Base-by-base conservation (phyloP, 768 basidiomycete genomes). In the Tylopilus cervinicoccineus region DNA sequence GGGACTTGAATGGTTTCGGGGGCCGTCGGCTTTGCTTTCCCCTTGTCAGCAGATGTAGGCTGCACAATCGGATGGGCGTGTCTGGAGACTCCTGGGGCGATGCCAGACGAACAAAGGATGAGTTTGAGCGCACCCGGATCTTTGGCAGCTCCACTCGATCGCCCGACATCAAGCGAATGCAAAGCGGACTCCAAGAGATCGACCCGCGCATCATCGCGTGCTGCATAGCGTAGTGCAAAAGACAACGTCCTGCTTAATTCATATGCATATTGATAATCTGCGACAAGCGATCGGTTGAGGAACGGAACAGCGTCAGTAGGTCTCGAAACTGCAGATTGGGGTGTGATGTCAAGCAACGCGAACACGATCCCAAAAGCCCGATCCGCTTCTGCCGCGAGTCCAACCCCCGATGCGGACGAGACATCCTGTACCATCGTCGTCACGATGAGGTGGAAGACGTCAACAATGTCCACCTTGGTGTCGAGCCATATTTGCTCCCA, bases 401-500 rank as follows among this genome's bases (percentile, higher is more conserved):
- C 63, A 6, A 67, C 45, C 0, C 76, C 80, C 0, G 72, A 72
- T 6, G 73, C 63, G 8, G 64, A 52, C 1, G 76, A 66, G 26
- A 86, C 60, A 50, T 77, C 76, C 22, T 69, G 68, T 6, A 86
- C 59, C 42, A 84, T 68, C 5, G 72, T 68, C 27, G 66, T 67
- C 42, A 87, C 50, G 27, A 87, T 58, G 41, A 80, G 61, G 53
- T 89, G 86, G 64, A 87, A 85, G 4, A 75, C 61, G 53, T 91
- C 88, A 17, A 91, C 66, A 22, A 89, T 67, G 19, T 80, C 77
- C 8, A 86, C 81, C 67, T 90, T 91, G 2, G 84, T 82, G 48
- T 83, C 77, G 6, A 89, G 70, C 78, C 84, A 86, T 38, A 86
- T 72, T 13, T 70, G 71, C 53, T 86, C 81, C 86, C 86, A 90